Base-by-base conservation (phyloP, 495 filamentous ascomycete species). In the Neurospora sp. region DNA sequence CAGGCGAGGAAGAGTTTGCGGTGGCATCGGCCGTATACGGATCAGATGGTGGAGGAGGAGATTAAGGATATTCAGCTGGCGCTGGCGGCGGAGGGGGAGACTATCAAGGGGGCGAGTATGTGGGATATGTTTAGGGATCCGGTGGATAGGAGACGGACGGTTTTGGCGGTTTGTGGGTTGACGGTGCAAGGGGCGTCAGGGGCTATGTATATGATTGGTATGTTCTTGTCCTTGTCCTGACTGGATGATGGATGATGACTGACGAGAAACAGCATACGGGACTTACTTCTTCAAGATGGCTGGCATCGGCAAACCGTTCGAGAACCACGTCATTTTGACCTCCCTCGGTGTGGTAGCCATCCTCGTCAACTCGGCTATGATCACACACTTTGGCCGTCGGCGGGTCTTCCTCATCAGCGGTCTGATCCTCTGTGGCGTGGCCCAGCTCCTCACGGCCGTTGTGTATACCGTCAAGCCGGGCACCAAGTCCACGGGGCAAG, bases 231-330 rank as follows among this genome's bases (percentile, higher is more conserved):
- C 22, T 27, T 27, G 22, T 27, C 22, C 22, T 1, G 22, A 27
- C 22, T 27, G 22, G 22, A 27, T 27, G 22, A 31, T 20, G 39
- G 61, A 27, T 38, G 8, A 38, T 69, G 37, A 27, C 79, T 78
- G 10, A 80, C 45, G 20, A 27, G 40, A 4, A 22, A 14, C 40
- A 84, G 86, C 85, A 1, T 90, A 88, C 73, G 85, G 85, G 27
- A 89, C 87, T 0, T 90, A 90, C 76, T 90, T 89, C 82, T 89
- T 90, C 79, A 82, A 86, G 61, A 89, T 90, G 84, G 88, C 86
- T 8, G 80, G 84, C 41, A 83, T 89, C 12, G 85, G 84, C 20
- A 82, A 86, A 39, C 82, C 88, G 6, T 90, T 90, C 75, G 81
- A 83, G 72, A 88, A 87, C 75, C 78, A 85, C 3, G 86, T 85